Evolutionary conservation across 768 basidiomycete species (phyloP).

Genomic region (Calocybe cyanea): DNA sequence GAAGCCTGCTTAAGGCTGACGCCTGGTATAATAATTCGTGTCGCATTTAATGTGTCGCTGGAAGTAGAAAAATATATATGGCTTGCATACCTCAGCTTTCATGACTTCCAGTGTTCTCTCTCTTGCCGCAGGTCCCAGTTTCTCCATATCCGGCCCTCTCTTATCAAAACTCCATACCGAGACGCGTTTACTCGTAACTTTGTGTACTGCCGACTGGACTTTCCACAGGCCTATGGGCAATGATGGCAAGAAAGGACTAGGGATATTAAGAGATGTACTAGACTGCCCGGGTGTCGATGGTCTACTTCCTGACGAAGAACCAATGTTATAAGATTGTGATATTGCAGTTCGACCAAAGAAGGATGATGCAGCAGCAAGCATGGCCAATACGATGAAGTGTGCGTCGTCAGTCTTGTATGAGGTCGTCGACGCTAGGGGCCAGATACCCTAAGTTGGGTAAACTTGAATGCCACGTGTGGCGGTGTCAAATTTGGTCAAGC

Average conservation of each 20-base stretch:
- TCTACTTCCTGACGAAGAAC: constrained; percentile 38
- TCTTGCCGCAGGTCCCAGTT: constrained; percentile 55
- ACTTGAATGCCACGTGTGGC: too few relatives aligned
- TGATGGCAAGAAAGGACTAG: constrained; percentile 43
- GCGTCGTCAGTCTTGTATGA: background rate
- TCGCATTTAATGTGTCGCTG: constrained; percentile 4
- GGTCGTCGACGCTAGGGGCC: background rate
- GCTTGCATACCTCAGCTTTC: constrained; percentile 75
- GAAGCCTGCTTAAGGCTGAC: constrained; percentile 73
- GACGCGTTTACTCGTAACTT: constrained; percentile 85
- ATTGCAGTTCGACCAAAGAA: constrained; percentile 81
- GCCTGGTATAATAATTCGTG: constrained; percentile 47
- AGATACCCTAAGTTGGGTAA: too few relatives aligned
- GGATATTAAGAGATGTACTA: constrained; percentile 25
- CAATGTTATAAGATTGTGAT: constrained; percentile 75
- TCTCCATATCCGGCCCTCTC: constrained; percentile 67
- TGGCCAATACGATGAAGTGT: constrained; percentile 22
- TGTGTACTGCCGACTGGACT: constrained; percentile 83
- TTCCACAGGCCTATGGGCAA: constrained; percentile 85
- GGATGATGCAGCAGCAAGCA: constrained; percentile 81
- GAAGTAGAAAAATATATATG: constrained; percentile 10
- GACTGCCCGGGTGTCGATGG: constrained; percentile 46
- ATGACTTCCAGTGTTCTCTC: constrained; percentile 81
- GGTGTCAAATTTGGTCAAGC: too few relatives aligned
- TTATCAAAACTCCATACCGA: constrained; percentile 95